Base-by-base conservation (phyloP, 139 green algal species). In the Klebsormidium nitens region DNA sequence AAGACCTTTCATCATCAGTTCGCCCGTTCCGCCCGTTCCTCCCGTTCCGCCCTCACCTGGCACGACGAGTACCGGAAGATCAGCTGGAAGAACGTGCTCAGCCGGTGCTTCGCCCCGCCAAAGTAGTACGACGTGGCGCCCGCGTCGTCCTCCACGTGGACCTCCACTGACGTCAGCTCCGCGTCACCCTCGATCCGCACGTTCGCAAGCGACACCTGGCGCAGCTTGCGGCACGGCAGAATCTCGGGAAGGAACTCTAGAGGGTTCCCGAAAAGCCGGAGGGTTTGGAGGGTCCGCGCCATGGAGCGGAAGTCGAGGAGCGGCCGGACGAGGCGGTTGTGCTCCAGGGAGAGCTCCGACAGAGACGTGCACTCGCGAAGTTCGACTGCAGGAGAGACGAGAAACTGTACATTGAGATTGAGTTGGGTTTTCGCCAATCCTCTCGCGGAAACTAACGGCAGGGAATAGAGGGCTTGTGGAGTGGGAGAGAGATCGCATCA, bases 161-260 rank as follows among this genome's bases (percentile, higher is more conserved):
- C 64, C 1, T 77, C 75, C 2, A 66, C 65, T 2, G 37, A 50
- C 36, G 44, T 39, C 26, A 91, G 57, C 29, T 83, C 63, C 57
- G 86, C 70, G 14, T 82, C 81, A 42, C 83, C 50, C 76, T 65
- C 39, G 2, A 77, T 77, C 31, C 64, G 64, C 42, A 71, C 35
- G 56, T 92, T 91, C 50, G 82, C 84, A 38, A 95, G 66, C 37
- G 88, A 89, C 44, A 97, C 76, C 58, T 85, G 84, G 23, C 84
- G 83, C 63, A 96, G 82, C 29, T 69, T 60, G 0, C 64, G 61
- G 61, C 86, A 92, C 32, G 86, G 87, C 2, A 81, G 79, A 35
- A 97, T 89, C 78, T 96, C 89, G 0, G 92, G 91, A 44, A 97
- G 83, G 77, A 93, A 93, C 72, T 97, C 91, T 44, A 97, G 79